Base-by-base conservation (phyloP, 169 alveolate genomes). In the Cyclospora cayetanensis region DNA sequence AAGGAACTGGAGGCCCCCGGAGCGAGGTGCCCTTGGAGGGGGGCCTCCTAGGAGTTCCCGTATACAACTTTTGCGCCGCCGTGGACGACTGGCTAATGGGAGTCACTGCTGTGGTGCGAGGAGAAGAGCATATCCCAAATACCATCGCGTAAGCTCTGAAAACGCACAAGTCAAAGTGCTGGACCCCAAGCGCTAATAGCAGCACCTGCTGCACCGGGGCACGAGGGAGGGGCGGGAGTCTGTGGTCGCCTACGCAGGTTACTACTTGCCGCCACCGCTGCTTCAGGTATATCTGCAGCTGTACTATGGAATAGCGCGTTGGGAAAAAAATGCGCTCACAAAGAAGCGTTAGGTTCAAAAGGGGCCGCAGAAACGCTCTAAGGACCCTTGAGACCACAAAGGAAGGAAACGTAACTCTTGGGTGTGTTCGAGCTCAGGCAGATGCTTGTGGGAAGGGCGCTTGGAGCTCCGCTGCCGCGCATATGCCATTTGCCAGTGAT, bases 81-180 rank as follows among this genome's bases (percentile, higher is more conserved):
- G 97, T 96, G 42, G 98, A 96, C 92, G 98, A 96, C 90, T 87
- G 91, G 53, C 63, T 93, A 63, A 95, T 95, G 97, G 95, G 92
- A 34, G 93, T 96, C 41, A 84, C 97, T 37, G 97, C 93, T 74
- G 97, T 96, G 34, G 91, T 96, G 18, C 89, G 98, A n/a, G 97
- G 96, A 22, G 93, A 90, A 15, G 98, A 96, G 27, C 98, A 96
- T 77, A 85, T 94, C 46, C 87, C 84, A 63, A 96, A 96, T 74
- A 94, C 97, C 5, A 72, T 63, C 77, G 95, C 86, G 97, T 82
- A 50, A 50, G 41, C n/a, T n/a, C 11, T 12, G 18, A 12, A 18
- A 11, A 50, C 18, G 63, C 18, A 18, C 18, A 18, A 12, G 63
- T 12, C n/a, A 50, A 18, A 50, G 18, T 12, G 63, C 63, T 12